phyloP scores from a whole-genome alignment of 164 flowering plant genomes.

The Kingdonia uniflora region DNA sequence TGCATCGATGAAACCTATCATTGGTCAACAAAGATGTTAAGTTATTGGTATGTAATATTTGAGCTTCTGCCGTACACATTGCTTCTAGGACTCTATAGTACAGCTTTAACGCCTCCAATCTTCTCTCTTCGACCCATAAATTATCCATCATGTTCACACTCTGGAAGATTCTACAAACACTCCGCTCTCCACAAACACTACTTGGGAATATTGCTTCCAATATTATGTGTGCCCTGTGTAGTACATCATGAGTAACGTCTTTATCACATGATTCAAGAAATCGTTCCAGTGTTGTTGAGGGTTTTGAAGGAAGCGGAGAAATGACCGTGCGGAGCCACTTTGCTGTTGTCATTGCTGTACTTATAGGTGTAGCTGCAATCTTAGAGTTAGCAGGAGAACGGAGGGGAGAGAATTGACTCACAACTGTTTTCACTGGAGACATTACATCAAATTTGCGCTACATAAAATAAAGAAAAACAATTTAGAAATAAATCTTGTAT shows the following conservation, averaged over 20 bases:
- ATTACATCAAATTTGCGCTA: slow-evolving; percentile 63
- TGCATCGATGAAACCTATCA: slow-evolving; percentile 97
- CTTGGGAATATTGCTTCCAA: slow-evolving; percentile 89
- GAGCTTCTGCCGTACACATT: slow-evolving; percentile 85
- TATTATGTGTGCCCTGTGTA: slow-evolving; percentile 71
- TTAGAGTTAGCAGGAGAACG: slow-evolving; percentile 37
- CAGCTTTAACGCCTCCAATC: slow-evolving; percentile 70
- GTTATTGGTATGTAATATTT: slow-evolving; percentile 57
- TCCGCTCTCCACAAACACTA: slow-evolving; percentile 45
- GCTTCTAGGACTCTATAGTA: slow-evolving; percentile 88
- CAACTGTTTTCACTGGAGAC: slow-evolving; percentile 65
- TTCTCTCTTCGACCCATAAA: slow-evolving; percentile 88
- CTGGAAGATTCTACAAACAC: slow-evolving; percentile 40
- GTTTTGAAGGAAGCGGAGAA: slow-evolving; percentile 78
- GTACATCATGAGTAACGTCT: slow-evolving; percentile 58
- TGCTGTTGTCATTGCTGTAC: slow-evolving; percentile 96
- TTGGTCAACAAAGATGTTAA: slow-evolving; percentile 75
- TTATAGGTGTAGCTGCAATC: slow-evolving; percentile 78
- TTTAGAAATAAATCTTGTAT: not conserved
- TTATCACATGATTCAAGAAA: slow-evolving; percentile 70
- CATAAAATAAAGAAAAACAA: slow-evolving; percentile 3
- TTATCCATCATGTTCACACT: slow-evolving; percentile 67
- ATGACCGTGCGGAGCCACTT: slow-evolving; percentile 89
- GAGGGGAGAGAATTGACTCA: slow-evolving; percentile 58
- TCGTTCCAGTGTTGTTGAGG: slow-evolving; percentile 58